A percentile compares a stretch with the other conserved stretches of the same genome.
Conservation (phyloP, 139 green algal genomes). For the Desmodesmus armatus region DNA sequence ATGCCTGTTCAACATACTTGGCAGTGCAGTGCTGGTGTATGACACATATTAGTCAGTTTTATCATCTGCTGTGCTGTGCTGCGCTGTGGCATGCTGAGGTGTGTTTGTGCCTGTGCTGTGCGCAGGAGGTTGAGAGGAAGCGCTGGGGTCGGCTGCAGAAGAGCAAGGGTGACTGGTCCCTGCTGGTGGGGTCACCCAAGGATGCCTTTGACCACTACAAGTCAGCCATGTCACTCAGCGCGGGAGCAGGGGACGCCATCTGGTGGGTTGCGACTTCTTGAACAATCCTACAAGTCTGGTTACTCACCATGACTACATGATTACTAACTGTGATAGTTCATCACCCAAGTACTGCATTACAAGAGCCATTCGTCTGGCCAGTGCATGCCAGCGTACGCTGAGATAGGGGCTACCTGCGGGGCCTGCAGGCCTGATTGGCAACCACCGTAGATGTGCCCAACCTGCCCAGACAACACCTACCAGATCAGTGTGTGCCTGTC, state of each 20-base stretch:
- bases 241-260: slow-evolving; percentile 53
- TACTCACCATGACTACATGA: no score
- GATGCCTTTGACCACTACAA: slow-evolving; percentile 85
- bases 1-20: no score
- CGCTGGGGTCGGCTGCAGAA: slow-evolving; percentile 86
- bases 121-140: slow-evolving; percentile 64
- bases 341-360: no score
- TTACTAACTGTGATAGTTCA: no score
- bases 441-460: no score
- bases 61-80: neutral
- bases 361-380: no score
- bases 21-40: no score
- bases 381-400: no score
- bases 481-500: no score
- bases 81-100: neutral
- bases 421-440: no score
- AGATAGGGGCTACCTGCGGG: no score
- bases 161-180: slow-evolving; percentile 82
- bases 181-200: slow-evolving; percentile 80
- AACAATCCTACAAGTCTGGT: neutral
- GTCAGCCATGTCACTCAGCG: slow-evolving; percentile 59
- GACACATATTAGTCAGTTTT: neutral
- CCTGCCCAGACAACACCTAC: no score
- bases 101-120: neutral
- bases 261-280: slow-evolving; percentile 41